Conservation (phyloP, 345 rosid species). For the Pugionium dolabratum region DNA sequence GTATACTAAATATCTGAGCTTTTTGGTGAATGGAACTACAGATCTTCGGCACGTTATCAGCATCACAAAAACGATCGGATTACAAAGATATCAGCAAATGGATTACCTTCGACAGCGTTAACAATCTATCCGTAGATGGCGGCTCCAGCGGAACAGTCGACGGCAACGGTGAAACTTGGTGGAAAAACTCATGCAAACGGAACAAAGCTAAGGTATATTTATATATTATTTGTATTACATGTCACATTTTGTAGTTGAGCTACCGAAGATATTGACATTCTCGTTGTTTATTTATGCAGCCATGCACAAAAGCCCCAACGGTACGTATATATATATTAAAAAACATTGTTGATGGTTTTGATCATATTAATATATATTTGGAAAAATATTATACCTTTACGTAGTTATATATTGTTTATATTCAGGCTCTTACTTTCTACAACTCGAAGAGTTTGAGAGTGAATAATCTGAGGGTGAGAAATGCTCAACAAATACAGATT, state of each 20-base stretch:
- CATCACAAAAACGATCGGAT: constrained; percentile 57
- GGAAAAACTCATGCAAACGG: constrained; percentile 88
- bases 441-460: constrained; percentile 53
- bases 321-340: constrained; percentile 42
- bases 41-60: constrained; percentile 65
- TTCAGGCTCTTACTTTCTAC: constrained; percentile 78
- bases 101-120: constrained; percentile 56
- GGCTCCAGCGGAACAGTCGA: constrained; percentile 68
- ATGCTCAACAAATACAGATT: constrained; percentile 75
- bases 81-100: constrained; percentile 61
- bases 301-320: constrained; percentile 85
- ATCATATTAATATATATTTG: constrained; percentile 31
- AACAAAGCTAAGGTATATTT: constrained; percentile 55
- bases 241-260: background rate
- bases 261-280: background rate
- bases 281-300: constrained; percentile 50
- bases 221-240: background rate
- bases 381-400: too few species aligned
- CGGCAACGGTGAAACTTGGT: constrained; percentile 87
- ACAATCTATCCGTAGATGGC: constrained; percentile 59
- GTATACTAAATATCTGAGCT: background rate
- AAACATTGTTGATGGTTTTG: constrained; percentile 38
- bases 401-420: background rate
- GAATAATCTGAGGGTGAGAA: constrained; percentile 51
- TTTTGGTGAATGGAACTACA: constrained; percentile 29